Evolutionary conservation across 1,284 basidiomycete genomes (phyloP).

Genomic region (Pseudozyma thailandica): DNA sequence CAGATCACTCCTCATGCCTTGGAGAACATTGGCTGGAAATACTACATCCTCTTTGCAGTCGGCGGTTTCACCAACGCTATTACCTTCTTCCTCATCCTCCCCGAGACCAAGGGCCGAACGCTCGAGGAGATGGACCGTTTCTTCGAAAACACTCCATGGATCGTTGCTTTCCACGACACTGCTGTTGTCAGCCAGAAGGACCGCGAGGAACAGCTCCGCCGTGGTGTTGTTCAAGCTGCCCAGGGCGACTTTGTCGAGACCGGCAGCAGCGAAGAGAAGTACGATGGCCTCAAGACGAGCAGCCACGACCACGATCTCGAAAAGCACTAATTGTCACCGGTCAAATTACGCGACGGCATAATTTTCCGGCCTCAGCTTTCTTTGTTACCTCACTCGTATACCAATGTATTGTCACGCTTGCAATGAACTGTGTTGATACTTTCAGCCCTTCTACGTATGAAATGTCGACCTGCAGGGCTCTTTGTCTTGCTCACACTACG

Average conservation of each 20-base stretch:
- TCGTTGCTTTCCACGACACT: conserved; percentile 67
- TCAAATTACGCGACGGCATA: too few relatives aligned
- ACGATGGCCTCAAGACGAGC: conserved; percentile 28
- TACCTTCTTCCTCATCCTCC: conserved; percentile 72
- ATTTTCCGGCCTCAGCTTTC: too few relatives aligned
- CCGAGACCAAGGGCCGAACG: conserved; percentile 70
- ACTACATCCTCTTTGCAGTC: conserved; percentile 75
- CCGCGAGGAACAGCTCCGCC: conserved; percentile 72
- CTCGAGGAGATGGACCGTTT: conserved; percentile 73
- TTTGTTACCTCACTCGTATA: too few relatives aligned
- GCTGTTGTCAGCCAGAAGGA: conserved; percentile 66
- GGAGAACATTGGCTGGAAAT: conserved; percentile 68
- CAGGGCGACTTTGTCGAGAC: conserved; percentile 14
- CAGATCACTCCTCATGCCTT: conserved; percentile 69
- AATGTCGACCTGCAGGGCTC: too few relatives aligned
- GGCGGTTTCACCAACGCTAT: conserved; percentile 75
- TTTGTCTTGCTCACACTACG: too few relatives aligned
- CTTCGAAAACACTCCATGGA: conserved; percentile 73
- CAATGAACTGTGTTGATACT: too few relatives aligned
- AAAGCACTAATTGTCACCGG: conserved; percentile 20
- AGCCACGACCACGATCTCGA: conserved; percentile 31
- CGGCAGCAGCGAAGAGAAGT: conserved; percentile 12
- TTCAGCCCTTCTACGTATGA: too few relatives aligned
- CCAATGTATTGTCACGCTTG: too few relatives aligned
- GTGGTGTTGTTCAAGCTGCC: conserved; percentile 20